These are phyloP conservation scores for Cladosporium austrohemisphaericum DNA, from an alignment of 2,329 filamentous ascomycete genomes.

Conservation along the genomic window DNA sequence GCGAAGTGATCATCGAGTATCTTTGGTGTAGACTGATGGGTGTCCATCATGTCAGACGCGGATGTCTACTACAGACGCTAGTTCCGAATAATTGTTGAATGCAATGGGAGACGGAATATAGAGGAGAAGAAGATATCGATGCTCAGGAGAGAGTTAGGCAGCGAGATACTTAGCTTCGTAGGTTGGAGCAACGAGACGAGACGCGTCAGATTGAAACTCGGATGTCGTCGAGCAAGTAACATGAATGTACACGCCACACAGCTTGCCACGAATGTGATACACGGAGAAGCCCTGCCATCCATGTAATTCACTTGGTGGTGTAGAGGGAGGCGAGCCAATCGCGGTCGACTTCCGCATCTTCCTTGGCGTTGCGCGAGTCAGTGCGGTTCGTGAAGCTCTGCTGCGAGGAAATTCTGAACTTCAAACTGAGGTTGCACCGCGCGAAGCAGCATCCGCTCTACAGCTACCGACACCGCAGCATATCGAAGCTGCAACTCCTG, in stretches of 20 bases:
- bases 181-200: no score
- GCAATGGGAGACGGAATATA: no score
- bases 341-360: not conserved
- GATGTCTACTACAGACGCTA: not conserved
- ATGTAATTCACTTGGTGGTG: not conserved
- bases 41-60: constrained; percentile 24
- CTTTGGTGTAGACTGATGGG: constrained; percentile 22
- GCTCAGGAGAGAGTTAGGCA: no score
- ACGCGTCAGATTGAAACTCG: no score
- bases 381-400: not conserved
- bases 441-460: not conserved
- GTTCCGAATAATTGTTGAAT: no score
- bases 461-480: constrained; percentile 8
- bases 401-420: constrained; percentile 10
- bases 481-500: constrained; percentile 3
- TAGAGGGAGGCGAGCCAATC: no score
- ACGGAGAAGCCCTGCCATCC: no score
- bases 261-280: no score
- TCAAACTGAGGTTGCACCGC: constrained; percentile 7
- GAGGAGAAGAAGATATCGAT: no score
- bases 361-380: not conserved
- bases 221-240: no score
- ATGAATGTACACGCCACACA: no score
- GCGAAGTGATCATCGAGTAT: constrained; percentile 32
- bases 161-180: no score